These are phyloP conservation scores for Scenedesmus sp. DNA, from an alignment of 163 green algal genomes.

Conservation along the genomic window DNA sequence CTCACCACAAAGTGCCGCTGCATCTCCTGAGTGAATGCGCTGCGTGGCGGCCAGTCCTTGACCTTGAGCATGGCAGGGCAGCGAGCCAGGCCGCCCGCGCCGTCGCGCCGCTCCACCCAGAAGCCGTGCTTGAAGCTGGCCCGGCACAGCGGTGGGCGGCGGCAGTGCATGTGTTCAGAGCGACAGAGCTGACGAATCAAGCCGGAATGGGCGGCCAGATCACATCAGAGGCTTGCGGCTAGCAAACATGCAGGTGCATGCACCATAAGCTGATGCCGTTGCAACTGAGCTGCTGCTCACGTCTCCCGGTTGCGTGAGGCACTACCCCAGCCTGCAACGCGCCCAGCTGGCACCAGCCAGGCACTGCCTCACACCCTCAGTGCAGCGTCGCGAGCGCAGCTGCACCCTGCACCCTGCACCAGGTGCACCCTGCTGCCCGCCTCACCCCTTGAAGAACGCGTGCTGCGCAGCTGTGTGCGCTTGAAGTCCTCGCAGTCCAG, in stretches of 20 bases:
- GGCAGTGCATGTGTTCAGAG: neutral
- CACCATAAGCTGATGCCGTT: neutral
- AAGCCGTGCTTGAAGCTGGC: conserved; percentile 34
- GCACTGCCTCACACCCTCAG: neutral
- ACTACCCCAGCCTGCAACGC: too few relatives aligned
- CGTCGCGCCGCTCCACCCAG: neutral
- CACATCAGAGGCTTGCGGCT: too few relatives aligned
- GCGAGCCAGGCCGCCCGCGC: neutral
- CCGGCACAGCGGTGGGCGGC: neutral
- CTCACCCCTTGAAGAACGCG: conserved; percentile 52
- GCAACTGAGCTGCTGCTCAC: neutral
- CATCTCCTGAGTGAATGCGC: conserved; percentile 62
- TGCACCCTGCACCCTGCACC: neutral
- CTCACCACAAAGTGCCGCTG: conserved; percentile 66
- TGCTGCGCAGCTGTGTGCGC: neutral
- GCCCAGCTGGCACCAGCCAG: neutral
- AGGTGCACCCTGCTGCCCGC: neutral
- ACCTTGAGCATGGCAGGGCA: conserved; percentile 81
- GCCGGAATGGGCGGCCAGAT: too few relatives aligned
- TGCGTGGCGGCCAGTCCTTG: conserved; percentile 85
- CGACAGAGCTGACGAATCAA: neutral
- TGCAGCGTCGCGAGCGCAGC: too few relatives aligned
- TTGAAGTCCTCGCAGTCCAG: conserved; percentile 45
- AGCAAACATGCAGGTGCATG: neutral
- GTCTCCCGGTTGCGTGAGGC: too few relatives aligned